phyloP scores from a whole-genome alignment of 75 land plant genomes.

The Selaginella moellendorffii region DNA sequence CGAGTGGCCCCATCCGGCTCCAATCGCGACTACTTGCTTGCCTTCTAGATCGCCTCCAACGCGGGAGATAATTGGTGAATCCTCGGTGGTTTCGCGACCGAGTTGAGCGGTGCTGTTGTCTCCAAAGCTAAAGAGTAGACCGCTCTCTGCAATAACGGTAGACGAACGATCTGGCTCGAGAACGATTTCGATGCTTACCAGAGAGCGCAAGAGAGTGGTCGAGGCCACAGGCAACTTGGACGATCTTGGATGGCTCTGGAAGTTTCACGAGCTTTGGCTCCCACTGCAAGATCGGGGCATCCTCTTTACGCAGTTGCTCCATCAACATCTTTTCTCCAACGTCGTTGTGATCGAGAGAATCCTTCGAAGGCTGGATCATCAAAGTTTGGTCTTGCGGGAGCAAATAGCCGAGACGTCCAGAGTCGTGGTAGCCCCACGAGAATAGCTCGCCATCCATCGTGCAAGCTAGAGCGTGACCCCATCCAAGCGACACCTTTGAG shows the following conservation, averaged over 20 bases:
- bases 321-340: not conserved
- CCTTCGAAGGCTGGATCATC: not conserved
- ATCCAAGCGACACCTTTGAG: constrained; percentile 79
- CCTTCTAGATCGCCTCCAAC: constrained; percentile 10
- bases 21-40: constrained; percentile 22
- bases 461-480: constrained; percentile 89
- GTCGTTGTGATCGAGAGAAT: not conserved
- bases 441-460: constrained; percentile 65
- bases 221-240: constrained; percentile 75
- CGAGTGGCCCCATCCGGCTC: constrained; percentile 88
- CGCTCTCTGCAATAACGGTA: constrained; percentile 37
- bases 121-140: constrained; percentile 54
- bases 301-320: constrained; percentile 44
- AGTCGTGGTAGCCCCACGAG: constrained; percentile 81
- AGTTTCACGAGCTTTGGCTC: constrained; percentile 42
- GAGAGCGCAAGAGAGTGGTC: constrained; percentile 80
- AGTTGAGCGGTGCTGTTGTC: constrained; percentile 73
- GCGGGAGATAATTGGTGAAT: not conserved
- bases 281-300: constrained; percentile 54
- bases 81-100: constrained; percentile 32
- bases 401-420: constrained; percentile 63
- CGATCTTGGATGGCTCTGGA: constrained; percentile 18
- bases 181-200: constrained; percentile 23
- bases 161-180: not conserved
- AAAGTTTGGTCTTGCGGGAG: constrained; percentile 12